phyloP scores from a whole-genome alignment of 2,329 filamentous ascomycete genomes.

The Colletotrichum eleusines region DNA sequence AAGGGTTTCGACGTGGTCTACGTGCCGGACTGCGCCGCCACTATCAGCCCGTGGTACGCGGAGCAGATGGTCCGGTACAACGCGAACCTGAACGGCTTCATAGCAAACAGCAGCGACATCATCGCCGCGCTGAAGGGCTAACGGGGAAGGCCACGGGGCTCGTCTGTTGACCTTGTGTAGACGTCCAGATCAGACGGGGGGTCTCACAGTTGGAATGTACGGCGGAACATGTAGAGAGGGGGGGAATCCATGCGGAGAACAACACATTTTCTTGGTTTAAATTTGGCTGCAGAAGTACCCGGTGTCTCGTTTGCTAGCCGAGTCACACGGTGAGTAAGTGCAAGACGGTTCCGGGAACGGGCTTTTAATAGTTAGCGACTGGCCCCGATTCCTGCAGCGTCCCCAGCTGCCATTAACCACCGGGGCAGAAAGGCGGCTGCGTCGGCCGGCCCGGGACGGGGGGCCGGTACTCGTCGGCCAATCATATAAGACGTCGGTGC shows the following conservation, averaged over 20 bases:
- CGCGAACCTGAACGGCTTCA: not conserved
- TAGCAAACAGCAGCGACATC: not conserved
- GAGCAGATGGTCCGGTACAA: slow-evolving; percentile 1
- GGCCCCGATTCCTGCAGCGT: too few species aligned
- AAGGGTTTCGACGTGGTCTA: not conserved
- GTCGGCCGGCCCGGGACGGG: too few species aligned
- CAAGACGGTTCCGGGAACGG: too few species aligned
- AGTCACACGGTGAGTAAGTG: too few species aligned
- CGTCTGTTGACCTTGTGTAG: too few species aligned
- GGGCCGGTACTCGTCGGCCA: not conserved
- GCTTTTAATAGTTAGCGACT: too few species aligned
- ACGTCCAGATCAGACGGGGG: too few species aligned
- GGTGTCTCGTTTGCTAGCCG: not conserved
- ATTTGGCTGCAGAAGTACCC: not conserved
- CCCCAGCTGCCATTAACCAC: too few species aligned
- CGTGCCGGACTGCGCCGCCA: slow-evolving; percentile 1
- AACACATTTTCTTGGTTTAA: not conserved
- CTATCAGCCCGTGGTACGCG: slow-evolving; percentile 1
- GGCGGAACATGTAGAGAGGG: too few species aligned
- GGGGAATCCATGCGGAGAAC: not conserved
- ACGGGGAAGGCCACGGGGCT: not conserved
- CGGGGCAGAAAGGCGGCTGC: not conserved
- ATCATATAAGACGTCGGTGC: not conserved
- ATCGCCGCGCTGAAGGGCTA: not conserved
- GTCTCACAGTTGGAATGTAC: too few species aligned